Base-by-base conservation (phyloP, 139 green algal species). In the Pseudopediastrum boryanum region DNA sequence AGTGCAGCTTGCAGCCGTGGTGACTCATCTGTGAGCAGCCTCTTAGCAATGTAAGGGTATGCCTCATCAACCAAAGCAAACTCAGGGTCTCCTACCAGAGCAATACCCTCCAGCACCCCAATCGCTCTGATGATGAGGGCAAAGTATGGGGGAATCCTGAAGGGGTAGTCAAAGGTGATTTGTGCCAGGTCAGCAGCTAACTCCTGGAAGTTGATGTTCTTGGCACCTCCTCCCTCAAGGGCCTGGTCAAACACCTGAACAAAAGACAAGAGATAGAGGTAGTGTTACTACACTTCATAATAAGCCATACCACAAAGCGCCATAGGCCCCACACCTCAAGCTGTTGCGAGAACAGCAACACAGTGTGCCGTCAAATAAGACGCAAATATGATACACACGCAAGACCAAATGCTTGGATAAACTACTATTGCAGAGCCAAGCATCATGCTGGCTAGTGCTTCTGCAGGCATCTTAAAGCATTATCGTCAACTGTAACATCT, bases 121-220 rank as follows among this genome's bases (percentile, higher is more conserved):
- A 98, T 98, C 43, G 92, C 92, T 3, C 94, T 85, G 85, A 98
- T 98, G 85, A 97, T 97, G 51, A 97, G 88, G 21, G 94, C 94
- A 88, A 98, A 98, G 87, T 92, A 94, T 33, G 88, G 88, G 12
- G 88, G 88, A 76, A 91, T 93, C 39, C 86, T 62, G 88, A 98
- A 98, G 33, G 96, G 96, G 82, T 97, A 99, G 79, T 98, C 93
- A 69, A 98, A 99, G 1, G 96, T 99, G 86, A 99, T 98, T 84
- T 98, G 91, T 31, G 96, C 96, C 79, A 99, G 88, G 83, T 99
- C 96, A 13, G 96, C 96, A 0, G 96, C 94, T 39, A 99, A 89
- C 81, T 98, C 95, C 81, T 98, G 92, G 84, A 98, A 98, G 85
- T 98, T 98, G 84, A 98, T 96, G 85, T 90, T 93, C 89, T 97